phyloP scores from a whole-genome alignment of 345 rosid genomes.

The Boechera divaricarpa region DNA sequence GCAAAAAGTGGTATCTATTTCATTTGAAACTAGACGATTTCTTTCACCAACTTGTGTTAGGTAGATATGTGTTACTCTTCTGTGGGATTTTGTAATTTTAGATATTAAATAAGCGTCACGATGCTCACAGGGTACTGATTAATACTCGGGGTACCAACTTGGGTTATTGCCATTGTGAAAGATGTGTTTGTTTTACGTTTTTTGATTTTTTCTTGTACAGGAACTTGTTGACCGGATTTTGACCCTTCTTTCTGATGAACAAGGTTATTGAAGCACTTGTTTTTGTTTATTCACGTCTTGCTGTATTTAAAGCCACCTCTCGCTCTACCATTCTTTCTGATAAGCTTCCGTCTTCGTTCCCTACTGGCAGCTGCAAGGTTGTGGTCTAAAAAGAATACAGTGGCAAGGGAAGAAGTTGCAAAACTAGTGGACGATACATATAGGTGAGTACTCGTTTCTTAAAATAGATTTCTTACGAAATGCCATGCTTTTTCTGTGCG shows the following conservation, averaged over 20 bases:
- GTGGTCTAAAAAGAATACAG: conserved; percentile 71
- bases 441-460: conserved; percentile 54
- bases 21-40: conserved; percentile 4
- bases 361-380: conserved; percentile 62
- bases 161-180: background rate
- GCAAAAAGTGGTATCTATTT: background rate
- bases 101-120: conserved; percentile 5
- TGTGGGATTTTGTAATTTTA: background rate
- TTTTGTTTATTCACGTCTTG: conserved; percentile 18
- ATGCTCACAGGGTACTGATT: conserved; percentile 11
- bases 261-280: conserved; percentile 53
- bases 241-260: conserved; percentile 68
- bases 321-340: conserved; percentile 24
- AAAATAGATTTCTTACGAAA: background rate
- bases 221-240: conserved; percentile 89
- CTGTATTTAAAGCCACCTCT: conserved; percentile 8
- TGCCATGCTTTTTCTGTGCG: conserved; percentile 9
- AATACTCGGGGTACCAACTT: background rate
- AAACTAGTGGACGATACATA: conserved; percentile 89
- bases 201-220: conserved; percentile 49
- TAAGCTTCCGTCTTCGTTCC: conserved; percentile 5
- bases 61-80: conserved; percentile 17
- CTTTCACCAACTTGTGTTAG: background rate
- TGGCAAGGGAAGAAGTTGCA: conserved; percentile 84
- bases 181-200: background rate